Conservation (phyloP, 352 stramenopile species). For the Globisporangium nodosum region DNA sequence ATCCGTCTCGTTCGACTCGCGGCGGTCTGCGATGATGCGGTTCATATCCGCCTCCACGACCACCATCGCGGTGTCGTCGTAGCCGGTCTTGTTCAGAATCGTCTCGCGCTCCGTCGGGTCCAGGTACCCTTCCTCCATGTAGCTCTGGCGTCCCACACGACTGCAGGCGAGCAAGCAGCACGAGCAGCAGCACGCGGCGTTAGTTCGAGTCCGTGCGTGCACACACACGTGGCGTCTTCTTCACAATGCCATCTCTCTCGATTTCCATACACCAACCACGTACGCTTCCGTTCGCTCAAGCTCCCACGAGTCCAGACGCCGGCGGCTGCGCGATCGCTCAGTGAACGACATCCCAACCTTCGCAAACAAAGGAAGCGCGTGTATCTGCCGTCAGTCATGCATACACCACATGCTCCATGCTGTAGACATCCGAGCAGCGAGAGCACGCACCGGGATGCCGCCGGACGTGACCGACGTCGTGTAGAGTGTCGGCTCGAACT, state of each 20-base stretch:
- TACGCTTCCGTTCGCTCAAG: constrained; percentile 65
- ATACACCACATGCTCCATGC: background rate
- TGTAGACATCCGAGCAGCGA: background rate
- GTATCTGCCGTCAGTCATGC: background rate
- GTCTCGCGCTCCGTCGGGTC: constrained; percentile 67
- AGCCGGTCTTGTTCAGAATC: constrained; percentile 78
- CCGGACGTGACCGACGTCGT: constrained; percentile 78
- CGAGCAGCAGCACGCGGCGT: background rate
- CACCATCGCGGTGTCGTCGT: constrained; percentile 57
- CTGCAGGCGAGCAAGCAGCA: constrained; percentile 13
- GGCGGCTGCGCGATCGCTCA: constrained; percentile 65
- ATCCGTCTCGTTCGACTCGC: constrained; percentile 81
- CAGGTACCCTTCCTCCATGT: constrained; percentile 85
- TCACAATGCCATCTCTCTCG: background rate
- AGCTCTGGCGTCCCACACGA: constrained; percentile 69
- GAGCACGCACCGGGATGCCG: constrained; percentile 40
- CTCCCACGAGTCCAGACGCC: constrained; percentile 76
- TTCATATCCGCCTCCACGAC: constrained; percentile 81
- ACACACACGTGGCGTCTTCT: background rate
- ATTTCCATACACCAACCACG: constrained; percentile 10
- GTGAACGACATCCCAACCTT: constrained; percentile 69
- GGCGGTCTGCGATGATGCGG: constrained; percentile 69
- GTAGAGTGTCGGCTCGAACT: constrained; percentile 82
- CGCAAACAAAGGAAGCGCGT: background rate
- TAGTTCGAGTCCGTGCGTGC: background rate